Percentiles rank a stretch among this genome's conserved stretches.
phyloP scores from a whole-genome alignment of 305 asterid genomes.

The Solanum hybrid region DNA sequence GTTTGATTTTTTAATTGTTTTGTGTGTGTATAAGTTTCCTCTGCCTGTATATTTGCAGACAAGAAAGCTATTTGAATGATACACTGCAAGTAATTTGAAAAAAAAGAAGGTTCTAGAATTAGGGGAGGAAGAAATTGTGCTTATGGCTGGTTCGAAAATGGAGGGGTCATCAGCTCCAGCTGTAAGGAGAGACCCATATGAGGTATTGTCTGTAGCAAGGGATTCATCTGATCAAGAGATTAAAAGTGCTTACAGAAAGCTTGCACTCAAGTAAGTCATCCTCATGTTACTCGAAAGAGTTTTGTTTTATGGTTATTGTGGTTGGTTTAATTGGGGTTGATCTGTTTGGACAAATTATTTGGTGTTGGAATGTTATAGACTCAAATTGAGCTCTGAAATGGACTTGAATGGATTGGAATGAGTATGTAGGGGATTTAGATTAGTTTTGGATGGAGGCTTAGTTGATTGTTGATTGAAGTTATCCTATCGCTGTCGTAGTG shows the following conservation, averaged over 20 bases:
- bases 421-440: neutral
- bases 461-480: neutral
- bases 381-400: neutral
- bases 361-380: neutral
- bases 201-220: slow-evolving; percentile 74
- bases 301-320: neutral
- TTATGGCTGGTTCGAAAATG: slow-evolving; percentile 52
- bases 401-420: neutral
- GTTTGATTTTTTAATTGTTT: neutral
- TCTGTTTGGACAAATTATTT: neutral
- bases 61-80: neutral
- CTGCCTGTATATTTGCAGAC: slow-evolving; percentile 49
- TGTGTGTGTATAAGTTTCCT: neutral
- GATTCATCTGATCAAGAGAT: slow-evolving; percentile 96
- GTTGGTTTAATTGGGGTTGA: neutral
- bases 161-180: slow-evolving; percentile 67
- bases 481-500: neutral
- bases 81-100: neutral
- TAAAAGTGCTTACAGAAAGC: slow-evolving; percentile 91
- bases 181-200: slow-evolving; percentile 86
- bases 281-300: neutral
- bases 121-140: neutral
- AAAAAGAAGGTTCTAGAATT: neutral
- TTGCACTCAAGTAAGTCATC: slow-evolving; percentile 75
- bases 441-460: neutral